A percentile compares a stretch with the other conserved stretches of the same genome.
Conservation (phyloP, 1,139 yeast genomes). For the Nakaseomyces uthaithaninus region DNA sequence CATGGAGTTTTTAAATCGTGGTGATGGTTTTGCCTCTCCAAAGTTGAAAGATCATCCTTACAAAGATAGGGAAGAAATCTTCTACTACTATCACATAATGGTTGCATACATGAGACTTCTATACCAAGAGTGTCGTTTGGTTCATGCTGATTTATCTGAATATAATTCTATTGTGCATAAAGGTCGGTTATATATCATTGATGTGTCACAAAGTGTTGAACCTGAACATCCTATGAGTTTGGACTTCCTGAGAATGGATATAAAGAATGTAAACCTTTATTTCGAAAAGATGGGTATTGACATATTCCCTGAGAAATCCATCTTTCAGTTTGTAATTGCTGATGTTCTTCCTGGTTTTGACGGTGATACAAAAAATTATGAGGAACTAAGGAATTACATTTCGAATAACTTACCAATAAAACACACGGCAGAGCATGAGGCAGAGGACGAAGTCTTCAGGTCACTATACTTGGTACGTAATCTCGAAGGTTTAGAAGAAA, state of each 20-base stretch:
- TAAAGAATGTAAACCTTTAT: conserved; percentile 86
- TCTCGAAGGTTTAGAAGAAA: conserved; percentile 66
- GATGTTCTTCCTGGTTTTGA: conserved; percentile 32
- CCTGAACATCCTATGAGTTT: conserved; percentile 97
- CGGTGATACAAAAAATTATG: conserved; percentile 39
- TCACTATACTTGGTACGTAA: conserved; percentile 76
- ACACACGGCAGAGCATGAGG: conserved; percentile 44
- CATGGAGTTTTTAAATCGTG: conserved; percentile 82
- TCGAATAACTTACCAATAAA: conserved; percentile 45
- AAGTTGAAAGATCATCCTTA: conserved; percentile 74
- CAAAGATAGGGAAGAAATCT: conserved; percentile 55
- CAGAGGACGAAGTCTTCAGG: conserved; percentile 83
- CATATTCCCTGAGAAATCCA: conserved; percentile 70
- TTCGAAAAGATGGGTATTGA: conserved; percentile 65
- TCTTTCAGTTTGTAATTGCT: conserved; percentile 66
- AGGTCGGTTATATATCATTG: conserved; percentile 77
- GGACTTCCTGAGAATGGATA: conserved; percentile 94
- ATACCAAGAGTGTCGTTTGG: conserved; percentile 81
- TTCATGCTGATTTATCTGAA: conserved; percentile 95
- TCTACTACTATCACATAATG: conserved; percentile 66
- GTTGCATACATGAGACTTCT: conserved; percentile 76
- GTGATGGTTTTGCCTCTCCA: conserved; percentile 64
- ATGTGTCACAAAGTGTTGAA: conserved; percentile 95
- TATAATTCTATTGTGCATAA: conserved; percentile 85
- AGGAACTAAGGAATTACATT: conserved; percentile 32